A percentile compares a stretch with the other conserved stretches of the same genome.
Evolutionary conservation across 2,329 filamentous ascomycete species (phyloP).

Genomic region (Cladophialophora immunda): DNA sequence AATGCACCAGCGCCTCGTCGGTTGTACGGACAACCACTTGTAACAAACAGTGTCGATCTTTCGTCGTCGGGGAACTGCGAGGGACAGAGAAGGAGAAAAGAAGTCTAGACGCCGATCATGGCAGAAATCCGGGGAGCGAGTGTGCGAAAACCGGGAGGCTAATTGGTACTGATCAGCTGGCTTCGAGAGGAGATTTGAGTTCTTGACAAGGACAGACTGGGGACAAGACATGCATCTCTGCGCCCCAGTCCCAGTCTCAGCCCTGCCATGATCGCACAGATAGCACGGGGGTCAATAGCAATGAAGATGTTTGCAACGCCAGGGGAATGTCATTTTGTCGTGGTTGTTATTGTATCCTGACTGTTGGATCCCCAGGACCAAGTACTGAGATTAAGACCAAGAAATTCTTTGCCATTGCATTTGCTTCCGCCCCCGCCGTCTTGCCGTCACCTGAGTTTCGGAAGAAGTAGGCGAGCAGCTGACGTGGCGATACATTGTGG

Average conservation of each 20-base stretch:
- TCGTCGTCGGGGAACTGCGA: no score
- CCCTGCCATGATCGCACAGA: not conserved
- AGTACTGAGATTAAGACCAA: slow-evolving; percentile 5
- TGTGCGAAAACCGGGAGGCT: slow-evolving; percentile 60
- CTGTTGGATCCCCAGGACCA: not conserved
- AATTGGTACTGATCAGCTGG: slow-evolving; percentile 55
- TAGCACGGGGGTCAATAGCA: not conserved
- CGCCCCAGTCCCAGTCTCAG: not conserved
- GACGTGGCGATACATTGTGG: no score
- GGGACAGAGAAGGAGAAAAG: no score
- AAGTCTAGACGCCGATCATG: slow-evolving; percentile 68
- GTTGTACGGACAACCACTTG: no score
- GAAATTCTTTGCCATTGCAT: not conserved
- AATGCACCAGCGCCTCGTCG: no score
- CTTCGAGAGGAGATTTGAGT: slow-evolving; percentile 60
- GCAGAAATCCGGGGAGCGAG: slow-evolving; percentile 68
- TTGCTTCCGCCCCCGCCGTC: no score
- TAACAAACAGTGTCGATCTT: no score
- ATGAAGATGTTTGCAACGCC: not conserved
- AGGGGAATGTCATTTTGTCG: not conserved
- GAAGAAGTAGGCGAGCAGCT: slow-evolving; percentile 1
- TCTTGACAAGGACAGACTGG: no score
- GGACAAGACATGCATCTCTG: no score
- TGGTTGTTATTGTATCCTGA: not conserved
- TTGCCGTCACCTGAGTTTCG: not conserved